Evolutionary conservation across 805 yeast genomes (phyloP).

Genomic region (Myxozyma kluyveri): DNA sequence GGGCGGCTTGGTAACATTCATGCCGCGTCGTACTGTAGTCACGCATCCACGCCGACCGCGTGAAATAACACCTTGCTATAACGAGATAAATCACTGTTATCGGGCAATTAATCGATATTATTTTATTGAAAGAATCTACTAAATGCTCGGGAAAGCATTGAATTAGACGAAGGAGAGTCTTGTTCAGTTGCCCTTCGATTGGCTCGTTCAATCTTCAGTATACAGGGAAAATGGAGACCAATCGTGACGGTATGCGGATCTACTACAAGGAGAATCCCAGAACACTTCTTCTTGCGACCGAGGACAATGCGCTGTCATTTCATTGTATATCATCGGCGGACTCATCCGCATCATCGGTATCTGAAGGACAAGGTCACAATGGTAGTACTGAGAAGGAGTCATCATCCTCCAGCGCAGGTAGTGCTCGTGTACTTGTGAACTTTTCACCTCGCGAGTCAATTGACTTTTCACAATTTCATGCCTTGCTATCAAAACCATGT

Average conservation of each 20-base stretch:
- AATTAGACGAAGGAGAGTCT: too few relatives aligned
- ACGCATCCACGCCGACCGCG: too few relatives aligned
- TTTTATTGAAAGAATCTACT: too few relatives aligned
- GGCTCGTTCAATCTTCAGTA: background rate
- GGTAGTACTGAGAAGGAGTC: background rate
- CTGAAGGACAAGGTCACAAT: background rate
- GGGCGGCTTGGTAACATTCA: too few relatives aligned
- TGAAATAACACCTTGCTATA: too few relatives aligned
- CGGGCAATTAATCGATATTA: too few relatives aligned
- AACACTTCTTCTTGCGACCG: constrained; percentile 63
- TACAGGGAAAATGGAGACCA: too few relatives aligned
- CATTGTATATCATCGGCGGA: constrained; percentile 29
- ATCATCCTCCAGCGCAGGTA: constrained; percentile 3
- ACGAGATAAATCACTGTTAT: too few relatives aligned
- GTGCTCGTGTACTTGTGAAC: constrained; percentile 44
- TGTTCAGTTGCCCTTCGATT: too few relatives aligned
- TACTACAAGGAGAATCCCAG: constrained; percentile 65
- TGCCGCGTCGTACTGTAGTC: too few relatives aligned
- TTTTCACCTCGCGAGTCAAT: constrained; percentile 42
- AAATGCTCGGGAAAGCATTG: too few relatives aligned
- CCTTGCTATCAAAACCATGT: constrained; percentile 44
- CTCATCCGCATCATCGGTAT: too few relatives aligned
- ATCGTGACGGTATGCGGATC: constrained; percentile 50
- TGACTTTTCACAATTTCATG: constrained; percentile 41
- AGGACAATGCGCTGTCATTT: constrained; percentile 58